Evolutionary conservation across 352 stramenopile species (phyloP).

Genomic region (Phytophthora pisi): DNA sequence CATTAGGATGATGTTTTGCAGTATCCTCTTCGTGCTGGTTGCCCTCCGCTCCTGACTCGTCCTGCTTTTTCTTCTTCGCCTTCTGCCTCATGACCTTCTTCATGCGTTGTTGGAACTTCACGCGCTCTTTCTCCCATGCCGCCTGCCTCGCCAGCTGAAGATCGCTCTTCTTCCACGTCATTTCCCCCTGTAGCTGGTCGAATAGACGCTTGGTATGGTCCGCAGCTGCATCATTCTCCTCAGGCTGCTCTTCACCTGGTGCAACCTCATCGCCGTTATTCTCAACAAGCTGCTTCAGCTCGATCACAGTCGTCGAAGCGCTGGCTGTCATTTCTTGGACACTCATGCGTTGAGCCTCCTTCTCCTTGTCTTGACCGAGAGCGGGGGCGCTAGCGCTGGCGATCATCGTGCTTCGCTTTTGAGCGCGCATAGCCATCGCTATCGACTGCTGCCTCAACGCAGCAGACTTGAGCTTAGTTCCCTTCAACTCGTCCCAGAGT

Average conservation of each 20-base stretch:
- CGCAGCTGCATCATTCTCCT: conserved; percentile 9
- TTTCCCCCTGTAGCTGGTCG: conserved; percentile 65
- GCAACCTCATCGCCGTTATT: background rate
- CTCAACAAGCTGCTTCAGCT: conserved; percentile 10
- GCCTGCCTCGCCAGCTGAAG: conserved; percentile 65
- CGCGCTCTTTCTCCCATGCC: conserved; percentile 68
- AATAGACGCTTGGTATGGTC: conserved; percentile 57
- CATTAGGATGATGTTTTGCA: background rate
- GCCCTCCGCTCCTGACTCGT: conserved; percentile 7
- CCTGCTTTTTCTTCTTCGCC: conserved; percentile 19
- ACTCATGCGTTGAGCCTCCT: conserved; percentile 3
- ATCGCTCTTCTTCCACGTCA: conserved; percentile 80
- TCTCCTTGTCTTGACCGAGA: conserved; percentile 18
- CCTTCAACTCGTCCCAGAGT: conserved; percentile 69
- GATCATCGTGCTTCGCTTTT: conserved; percentile 26
- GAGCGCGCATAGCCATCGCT: conserved; percentile 22
- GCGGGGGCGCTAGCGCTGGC: conserved; percentile 35
- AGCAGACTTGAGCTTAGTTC: conserved; percentile 44
- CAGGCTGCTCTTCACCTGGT: conserved; percentile 13
- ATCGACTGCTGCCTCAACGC: conserved; percentile 31
- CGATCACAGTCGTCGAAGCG: conserved; percentile 23
- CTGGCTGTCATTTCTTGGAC: conserved; percentile 16
- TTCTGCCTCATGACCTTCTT: conserved; percentile 70
- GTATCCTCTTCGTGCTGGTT: conserved; percentile 24
- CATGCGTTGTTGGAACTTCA: conserved; percentile 79